Percentiles rank a stretch among this genome's conserved stretches.
Conservation (phyloP, 2,329 filamentous ascomycete genomes). For the Colletotrichum musicola region DNA sequence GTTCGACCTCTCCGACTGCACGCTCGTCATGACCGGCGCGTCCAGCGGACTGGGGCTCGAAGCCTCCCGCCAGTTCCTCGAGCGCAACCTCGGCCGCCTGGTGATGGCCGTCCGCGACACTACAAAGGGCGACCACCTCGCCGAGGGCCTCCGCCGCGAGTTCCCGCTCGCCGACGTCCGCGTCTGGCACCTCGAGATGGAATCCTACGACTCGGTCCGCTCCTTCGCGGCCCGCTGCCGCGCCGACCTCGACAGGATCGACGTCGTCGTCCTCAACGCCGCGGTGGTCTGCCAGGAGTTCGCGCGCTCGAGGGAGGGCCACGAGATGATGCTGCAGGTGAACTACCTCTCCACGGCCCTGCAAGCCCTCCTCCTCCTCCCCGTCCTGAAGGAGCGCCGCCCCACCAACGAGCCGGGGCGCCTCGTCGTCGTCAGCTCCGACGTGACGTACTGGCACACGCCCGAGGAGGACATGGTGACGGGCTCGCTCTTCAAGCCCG, state of each 20-base stretch:
- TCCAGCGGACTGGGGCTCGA: conserved; percentile 58
- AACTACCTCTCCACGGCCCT: conserved; percentile 46
- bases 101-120: conserved; percentile 56
- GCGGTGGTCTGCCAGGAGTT: conserved; percentile 26
- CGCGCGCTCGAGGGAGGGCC: conserved; percentile 35
- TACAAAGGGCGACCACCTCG: conserved; percentile 45
- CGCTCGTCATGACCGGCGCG: conserved; percentile 57
- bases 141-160: conserved; percentile 35
- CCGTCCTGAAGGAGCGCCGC: conserved; percentile 40
- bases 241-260: conserved; percentile 24
- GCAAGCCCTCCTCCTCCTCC: conserved; percentile 41
- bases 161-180: conserved; percentile 35
- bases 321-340: conserved; percentile 45
- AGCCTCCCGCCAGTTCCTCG: conserved; percentile 52
- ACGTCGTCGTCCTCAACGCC: conserved; percentile 41
- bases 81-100: conserved; percentile 50
- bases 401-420: conserved; percentile 41
- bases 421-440: conserved; percentile 50
- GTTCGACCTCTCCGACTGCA: conserved; percentile 42
- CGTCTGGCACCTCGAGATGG: conserved; percentile 40
- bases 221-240: conserved; percentile 31
- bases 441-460: conserved; percentile 40
- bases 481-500: conserved; percentile 44
- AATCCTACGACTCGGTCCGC: conserved; percentile 36
- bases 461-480: conserved; percentile 43